phyloP scores from a whole-genome alignment of 164 flowering plant genomes.

The Vitis rupestris region DNA sequence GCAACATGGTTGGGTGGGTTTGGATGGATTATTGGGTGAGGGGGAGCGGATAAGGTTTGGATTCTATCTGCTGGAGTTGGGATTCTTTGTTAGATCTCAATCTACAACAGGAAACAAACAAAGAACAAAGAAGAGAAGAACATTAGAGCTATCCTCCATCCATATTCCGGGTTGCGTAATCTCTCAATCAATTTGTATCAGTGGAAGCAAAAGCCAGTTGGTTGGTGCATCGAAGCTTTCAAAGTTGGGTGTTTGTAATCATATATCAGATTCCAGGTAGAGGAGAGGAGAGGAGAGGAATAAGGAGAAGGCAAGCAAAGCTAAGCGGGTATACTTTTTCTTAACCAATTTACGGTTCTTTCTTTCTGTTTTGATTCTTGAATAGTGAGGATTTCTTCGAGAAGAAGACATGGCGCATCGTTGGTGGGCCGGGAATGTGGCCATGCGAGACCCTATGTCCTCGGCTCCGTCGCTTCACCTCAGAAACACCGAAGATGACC shows the following conservation, averaged over 20 bases:
- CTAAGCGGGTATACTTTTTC: background rate
- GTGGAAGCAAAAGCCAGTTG: background rate
- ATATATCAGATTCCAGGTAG: background rate
- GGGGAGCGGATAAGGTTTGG: constrained; percentile 33
- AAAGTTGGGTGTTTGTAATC: background rate
- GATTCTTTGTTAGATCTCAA: constrained; percentile 4
- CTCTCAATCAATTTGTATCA: background rate
- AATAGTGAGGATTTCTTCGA: background rate
- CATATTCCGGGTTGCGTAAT: background rate
- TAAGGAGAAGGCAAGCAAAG: background rate
- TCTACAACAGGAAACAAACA: constrained; percentile 16
- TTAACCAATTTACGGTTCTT: background rate
- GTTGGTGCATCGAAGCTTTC: background rate
- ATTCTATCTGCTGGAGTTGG: constrained; percentile 15
- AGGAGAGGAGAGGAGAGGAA: background rate
- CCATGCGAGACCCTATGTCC: constrained; percentile 48
- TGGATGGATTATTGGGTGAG: background rate
- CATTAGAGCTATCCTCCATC: background rate
- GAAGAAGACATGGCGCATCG: constrained; percentile 52
- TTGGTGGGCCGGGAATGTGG: constrained; percentile 84
- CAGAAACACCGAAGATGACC: constrained; percentile 42
- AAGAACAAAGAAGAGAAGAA: background rate
- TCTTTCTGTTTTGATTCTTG: background rate
- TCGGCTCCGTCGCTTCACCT: constrained; percentile 49
- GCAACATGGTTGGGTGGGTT: constrained; percentile 8